Evolutionary conservation across 441 rosid genomes (phyloP).

Genomic region (Gossypium davidsonii): DNA sequence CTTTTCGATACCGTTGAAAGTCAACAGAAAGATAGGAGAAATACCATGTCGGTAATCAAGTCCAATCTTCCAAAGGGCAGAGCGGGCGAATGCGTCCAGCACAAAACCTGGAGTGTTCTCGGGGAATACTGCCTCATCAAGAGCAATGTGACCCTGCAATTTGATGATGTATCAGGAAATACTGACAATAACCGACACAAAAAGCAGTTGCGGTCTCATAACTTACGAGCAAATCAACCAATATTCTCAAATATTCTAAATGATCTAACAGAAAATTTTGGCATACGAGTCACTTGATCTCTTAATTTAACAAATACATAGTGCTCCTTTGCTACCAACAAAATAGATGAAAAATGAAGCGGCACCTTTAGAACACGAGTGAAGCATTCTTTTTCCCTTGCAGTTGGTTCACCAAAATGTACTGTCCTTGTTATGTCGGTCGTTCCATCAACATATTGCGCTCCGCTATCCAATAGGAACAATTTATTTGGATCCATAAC

Average conservation of each 20-base stretch:
- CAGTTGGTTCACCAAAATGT: slow-evolving; percentile 79
- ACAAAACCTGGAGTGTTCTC: slow-evolving; percentile 92
- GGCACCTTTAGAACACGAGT: slow-evolving; percentile 85
- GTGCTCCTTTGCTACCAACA: background rate
- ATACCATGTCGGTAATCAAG: slow-evolving; percentile 97
- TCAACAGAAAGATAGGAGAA: slow-evolving; percentile 17
- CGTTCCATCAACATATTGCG: slow-evolving; percentile 92
- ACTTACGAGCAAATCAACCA: background rate
- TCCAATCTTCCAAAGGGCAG: slow-evolving; percentile 88
- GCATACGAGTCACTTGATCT: background rate
- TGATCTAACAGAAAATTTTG: background rate
- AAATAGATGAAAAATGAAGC: slow-evolving; percentile 9
- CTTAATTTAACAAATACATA: background rate
- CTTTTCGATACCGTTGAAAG: background rate
- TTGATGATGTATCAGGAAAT: background rate
- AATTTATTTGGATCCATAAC: slow-evolving; percentile 64
- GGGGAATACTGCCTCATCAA: slow-evolving; percentile 90
- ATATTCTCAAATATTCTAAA: background rate
- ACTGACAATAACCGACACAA: background rate
- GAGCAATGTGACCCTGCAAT: slow-evolving; percentile 95
- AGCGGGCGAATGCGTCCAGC: slow-evolving; percentile 87
- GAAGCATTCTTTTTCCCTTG: slow-evolving; percentile 82
- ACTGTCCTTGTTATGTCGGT: slow-evolving; percentile 96
- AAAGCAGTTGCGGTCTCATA: background rate
- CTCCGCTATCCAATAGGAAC: slow-evolving; percentile 90